Conservation (phyloP, 345 rosid species). For the Camelina hispida region DNA sequence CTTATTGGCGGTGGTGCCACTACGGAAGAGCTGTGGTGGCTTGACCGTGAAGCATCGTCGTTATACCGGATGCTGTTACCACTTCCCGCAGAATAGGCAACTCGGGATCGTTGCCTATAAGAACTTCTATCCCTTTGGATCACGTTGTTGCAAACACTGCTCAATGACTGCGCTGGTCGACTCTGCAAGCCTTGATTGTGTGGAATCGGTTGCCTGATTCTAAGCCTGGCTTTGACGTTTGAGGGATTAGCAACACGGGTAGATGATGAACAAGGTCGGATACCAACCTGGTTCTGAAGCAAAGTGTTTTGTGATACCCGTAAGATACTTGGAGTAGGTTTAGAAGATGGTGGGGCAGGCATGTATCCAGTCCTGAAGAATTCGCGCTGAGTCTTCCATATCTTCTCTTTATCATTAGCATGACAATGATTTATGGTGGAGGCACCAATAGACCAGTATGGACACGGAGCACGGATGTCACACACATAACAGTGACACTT, state of each 20-base stretch:
- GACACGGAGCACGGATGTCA: slow-evolving; percentile 80
- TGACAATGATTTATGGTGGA: slow-evolving; percentile 68
- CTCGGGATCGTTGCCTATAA: slow-evolving; percentile 36
- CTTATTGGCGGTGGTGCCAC: slow-evolving; percentile 21
- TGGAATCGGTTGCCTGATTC: slow-evolving; percentile 31
- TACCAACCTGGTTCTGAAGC: slow-evolving; percentile 35
- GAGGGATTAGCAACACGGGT: slow-evolving; percentile 35
- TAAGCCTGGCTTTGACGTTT: slow-evolving; percentile 41
- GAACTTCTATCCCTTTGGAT: slow-evolving; percentile 49
- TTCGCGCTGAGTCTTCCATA: slow-evolving; percentile 68
- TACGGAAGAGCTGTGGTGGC: slow-evolving; percentile 19
- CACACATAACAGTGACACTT: slow-evolving; percentile 96
- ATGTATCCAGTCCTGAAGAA: slow-evolving; percentile 45
- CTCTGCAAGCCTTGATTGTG: slow-evolving; percentile 31
- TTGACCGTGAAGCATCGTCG: slow-evolving; percentile 24
- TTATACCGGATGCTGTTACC: slow-evolving; percentile 11
- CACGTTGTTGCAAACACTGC: slow-evolving; percentile 41
- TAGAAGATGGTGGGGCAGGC: slow-evolving; percentile 38
- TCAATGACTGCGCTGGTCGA: slow-evolving; percentile 34
- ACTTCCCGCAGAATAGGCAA: slow-evolving; percentile 31
- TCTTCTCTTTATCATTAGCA: slow-evolving; percentile 71
- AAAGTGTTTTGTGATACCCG: slow-evolving; percentile 26
- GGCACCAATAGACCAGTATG: slow-evolving; percentile 59
- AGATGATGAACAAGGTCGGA: slow-evolving; percentile 58
- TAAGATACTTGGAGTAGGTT: slow-evolving; percentile 28